A percentile compares a stretch with the other conserved stretches of the same genome.
Evolutionary conservation across 2,329 filamentous ascomycete genomes (phyloP).

Genomic region (Endocalyx cinctus): DNA sequence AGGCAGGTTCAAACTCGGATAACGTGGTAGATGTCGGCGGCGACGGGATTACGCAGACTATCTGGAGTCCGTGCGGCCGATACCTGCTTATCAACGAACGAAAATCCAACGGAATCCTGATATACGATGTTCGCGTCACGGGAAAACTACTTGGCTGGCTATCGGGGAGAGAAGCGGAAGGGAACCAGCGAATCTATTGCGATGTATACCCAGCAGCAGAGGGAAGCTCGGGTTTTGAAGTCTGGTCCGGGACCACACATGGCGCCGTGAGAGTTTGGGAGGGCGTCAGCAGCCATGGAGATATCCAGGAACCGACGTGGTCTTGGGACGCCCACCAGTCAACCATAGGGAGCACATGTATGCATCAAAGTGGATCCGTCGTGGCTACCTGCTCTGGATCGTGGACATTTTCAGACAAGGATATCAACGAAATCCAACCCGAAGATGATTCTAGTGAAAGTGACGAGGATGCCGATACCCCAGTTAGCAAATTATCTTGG

Average conservation of each 20-base stretch:
- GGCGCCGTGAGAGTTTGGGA: slow-evolving; percentile 58
- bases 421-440: slow-evolving; percentile 4
- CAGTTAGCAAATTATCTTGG: slow-evolving; percentile 9
- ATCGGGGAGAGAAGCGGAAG: slow-evolving; percentile 42
- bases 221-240: slow-evolving; percentile 44
- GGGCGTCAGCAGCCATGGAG: slow-evolving; percentile 43
- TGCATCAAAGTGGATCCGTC: slow-evolving; percentile 53
- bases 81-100: slow-evolving; percentile 62
- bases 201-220: slow-evolving; percentile 46
- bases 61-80: slow-evolving; percentile 59
- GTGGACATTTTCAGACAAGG: slow-evolving; percentile 35
- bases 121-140: slow-evolving; percentile 60
- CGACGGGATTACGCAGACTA: slow-evolving; percentile 56
- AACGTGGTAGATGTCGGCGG: slow-evolving; percentile 43
- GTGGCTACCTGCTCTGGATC: slow-evolving; percentile 53
- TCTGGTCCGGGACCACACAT: slow-evolving; percentile 56
- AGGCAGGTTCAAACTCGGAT: slow-evolving; percentile 16
- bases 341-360: slow-evolving; percentile 43
- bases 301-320: slow-evolving; percentile 42
- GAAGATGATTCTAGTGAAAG: neutral
- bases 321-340: slow-evolving; percentile 43
- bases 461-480: slow-evolving; percentile 4
- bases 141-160: slow-evolving; percentile 53
- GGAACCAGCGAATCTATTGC: slow-evolving; percentile 53
- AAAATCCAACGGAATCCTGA: slow-evolving; percentile 47